A percentile compares a stretch with the other conserved stretches of the same genome.
phyloP scores from a whole-genome alignment of 371 early-diverging fungal genomes.

The Umbelopsis sp. region DNA sequence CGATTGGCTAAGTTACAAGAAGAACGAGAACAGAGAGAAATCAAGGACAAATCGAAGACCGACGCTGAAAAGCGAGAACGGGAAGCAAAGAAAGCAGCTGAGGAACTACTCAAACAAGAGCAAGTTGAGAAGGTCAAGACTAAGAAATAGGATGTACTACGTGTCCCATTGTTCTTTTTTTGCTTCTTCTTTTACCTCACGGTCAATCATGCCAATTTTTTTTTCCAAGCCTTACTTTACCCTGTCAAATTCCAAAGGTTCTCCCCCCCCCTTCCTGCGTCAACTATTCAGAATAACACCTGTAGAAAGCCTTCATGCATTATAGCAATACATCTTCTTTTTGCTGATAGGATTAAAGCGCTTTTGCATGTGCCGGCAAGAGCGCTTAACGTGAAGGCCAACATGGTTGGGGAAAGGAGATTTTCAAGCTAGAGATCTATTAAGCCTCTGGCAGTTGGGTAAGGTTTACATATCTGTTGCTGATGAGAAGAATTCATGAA shows the following conservation, averaged over 20 bases:
- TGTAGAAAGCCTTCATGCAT: constrained; percentile 9
- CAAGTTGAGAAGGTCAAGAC: constrained; percentile 1
- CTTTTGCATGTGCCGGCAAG: not conserved
- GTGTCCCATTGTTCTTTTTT: too few relatives aligned
- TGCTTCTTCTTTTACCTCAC: too few relatives aligned
- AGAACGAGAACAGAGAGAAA: constrained; percentile 40
- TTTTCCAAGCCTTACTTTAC: too few relatives aligned
- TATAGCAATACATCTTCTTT: not conserved
- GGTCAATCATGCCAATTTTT: too few relatives aligned
- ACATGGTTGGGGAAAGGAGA: too few relatives aligned
- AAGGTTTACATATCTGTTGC: too few relatives aligned
- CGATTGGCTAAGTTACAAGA: constrained; percentile 36
- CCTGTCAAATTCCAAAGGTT: too few relatives aligned
- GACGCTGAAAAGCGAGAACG: constrained; percentile 15
- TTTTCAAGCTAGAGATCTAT: too few relatives aligned
- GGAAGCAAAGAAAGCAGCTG: constrained; percentile 1
- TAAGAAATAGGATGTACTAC: not conserved
- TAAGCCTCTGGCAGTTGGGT: too few relatives aligned
- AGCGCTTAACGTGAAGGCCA: too few relatives aligned
- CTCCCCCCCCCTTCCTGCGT: not conserved
- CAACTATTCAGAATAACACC: not conserved
- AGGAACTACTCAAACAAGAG: constrained; percentile 14
- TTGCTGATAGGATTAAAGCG: too few relatives aligned
- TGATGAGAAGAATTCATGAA: too few relatives aligned
- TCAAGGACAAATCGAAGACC: constrained; percentile 32